phyloP scores from a whole-genome alignment of 768 basidiomycete genomes.

The Russula sp. region DNA sequence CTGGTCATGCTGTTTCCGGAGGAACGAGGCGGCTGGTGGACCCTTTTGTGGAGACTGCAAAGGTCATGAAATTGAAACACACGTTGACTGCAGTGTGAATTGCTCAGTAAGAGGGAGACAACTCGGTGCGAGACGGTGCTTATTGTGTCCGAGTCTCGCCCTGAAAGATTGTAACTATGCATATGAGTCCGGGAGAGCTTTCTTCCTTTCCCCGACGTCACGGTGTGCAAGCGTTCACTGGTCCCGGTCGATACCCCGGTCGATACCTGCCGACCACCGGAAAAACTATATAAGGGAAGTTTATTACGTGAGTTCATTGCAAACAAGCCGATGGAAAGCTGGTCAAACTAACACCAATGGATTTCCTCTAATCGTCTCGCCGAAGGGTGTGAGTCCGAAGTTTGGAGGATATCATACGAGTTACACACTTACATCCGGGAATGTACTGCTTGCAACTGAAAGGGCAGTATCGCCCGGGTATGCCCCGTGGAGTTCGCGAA shows the following conservation, averaged over 20 bases:
- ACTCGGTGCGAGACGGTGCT: background rate
- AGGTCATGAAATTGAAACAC: background rate
- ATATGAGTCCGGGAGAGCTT: background rate
- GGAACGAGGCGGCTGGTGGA: background rate
- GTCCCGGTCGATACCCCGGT: too few species aligned
- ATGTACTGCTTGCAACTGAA: background rate
- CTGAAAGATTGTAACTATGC: background rate
- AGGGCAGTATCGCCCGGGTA: background rate
- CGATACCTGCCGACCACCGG: too few species aligned
- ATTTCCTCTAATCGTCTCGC: background rate
- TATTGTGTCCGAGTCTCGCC: background rate
- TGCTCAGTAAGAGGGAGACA: background rate
- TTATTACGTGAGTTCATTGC: background rate
- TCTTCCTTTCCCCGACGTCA: background rate
- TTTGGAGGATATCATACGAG: background rate
- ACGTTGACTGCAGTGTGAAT: background rate
- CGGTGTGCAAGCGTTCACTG: background rate
- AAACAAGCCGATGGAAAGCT: background rate
- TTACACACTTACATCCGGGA: background rate
- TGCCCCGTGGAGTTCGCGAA: background rate
- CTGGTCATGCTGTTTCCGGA: background rate
- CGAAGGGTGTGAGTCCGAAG: too few species aligned
- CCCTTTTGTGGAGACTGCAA: background rate
- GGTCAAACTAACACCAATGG: background rate
- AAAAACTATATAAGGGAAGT: background rate